Percentiles rank a stretch among this genome's conserved stretches.
Conservation (phyloP, 495 filamentous ascomycete species). For the Penicillium diatomitis region DNA sequence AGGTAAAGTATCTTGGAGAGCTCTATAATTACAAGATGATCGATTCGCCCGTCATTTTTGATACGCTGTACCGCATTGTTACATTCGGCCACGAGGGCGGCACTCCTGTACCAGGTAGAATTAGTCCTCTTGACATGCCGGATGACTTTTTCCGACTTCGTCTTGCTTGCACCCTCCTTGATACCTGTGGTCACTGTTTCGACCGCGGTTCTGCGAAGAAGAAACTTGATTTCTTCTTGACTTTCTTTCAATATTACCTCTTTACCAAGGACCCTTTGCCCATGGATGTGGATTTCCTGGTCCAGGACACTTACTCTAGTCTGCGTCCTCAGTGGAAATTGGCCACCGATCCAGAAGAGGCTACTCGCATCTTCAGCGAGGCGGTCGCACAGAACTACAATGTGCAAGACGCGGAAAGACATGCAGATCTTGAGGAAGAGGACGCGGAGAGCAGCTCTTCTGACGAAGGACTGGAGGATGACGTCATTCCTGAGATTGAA, state of each 20-base stretch:
- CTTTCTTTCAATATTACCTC: constrained; percentile 97
- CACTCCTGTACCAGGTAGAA: constrained; percentile 65
- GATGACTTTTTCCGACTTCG: constrained; percentile 96
- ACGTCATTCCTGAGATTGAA: constrained; percentile 44
- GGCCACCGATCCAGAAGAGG: constrained; percentile 69
- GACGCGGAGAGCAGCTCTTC: constrained; percentile 50
- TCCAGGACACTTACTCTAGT: constrained; percentile 81
- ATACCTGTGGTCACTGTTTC: constrained; percentile 94
- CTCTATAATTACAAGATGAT: constrained; percentile 98
- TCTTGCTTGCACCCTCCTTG: constrained; percentile 77
- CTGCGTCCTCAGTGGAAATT: constrained; percentile 90
- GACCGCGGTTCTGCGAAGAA: constrained; percentile 88
- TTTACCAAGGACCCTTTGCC: constrained; percentile 85
- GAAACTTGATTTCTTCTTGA: constrained; percentile 97
- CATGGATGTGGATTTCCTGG: constrained; percentile 95
- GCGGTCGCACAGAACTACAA: constrained; percentile 85
- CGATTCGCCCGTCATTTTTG: constrained; percentile 91
- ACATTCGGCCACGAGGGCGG: constrained; percentile 85
- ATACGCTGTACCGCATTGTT: constrained; percentile 87
- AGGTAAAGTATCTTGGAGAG: constrained; percentile 94
- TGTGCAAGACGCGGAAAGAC: constrained; percentile 57
- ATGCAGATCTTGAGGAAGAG: constrained; percentile 56
- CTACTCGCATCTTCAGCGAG: constrained; percentile 74
- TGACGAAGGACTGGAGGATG: constrained; percentile 53
- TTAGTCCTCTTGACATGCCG: constrained; percentile 69